Base-by-base conservation (phyloP, 805 yeast species). In the Yamadazyma akitaensis region DNA sequence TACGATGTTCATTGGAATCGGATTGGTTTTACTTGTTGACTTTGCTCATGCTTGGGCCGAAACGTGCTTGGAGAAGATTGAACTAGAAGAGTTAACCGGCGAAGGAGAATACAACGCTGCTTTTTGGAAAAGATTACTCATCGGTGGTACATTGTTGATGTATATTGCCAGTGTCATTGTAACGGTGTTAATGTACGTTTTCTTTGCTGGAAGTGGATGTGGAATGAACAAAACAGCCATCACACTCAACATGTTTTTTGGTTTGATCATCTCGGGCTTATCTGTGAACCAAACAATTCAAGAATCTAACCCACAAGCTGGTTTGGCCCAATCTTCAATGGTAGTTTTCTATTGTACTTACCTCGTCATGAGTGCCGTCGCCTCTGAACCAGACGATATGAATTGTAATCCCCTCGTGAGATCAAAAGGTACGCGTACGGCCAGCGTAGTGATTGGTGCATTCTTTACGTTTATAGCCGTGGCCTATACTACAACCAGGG, bases 41-140 rank as follows among this genome's bases (percentile, higher is more conserved):
- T 94, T 89, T 74, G 98, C 99, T 3, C 98, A 94, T 65, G 92
- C 92, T 55, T 94, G 97, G 97, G 97, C 98, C 0, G 99, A 94
- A 58, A 87, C 86, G 7, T 94, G 99, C 64, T 76, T 94, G 44
- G 90, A 85, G 53, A 87, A 89, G 57, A 88, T 94, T 36, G 98
- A 94, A 61, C 82, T 84, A 57, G 92, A 86, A 48, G 81, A 75
- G 49, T 53, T 71, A 34, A 68, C 75, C 3, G 81, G 77, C 40
- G 80, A 73, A 39, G 73, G 72, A 16, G 79, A 73, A 48, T 67
- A 62, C 42, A 72, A 70, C 41, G 70, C 80, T 1, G 69, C 73
- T 3, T 75, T 87, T 55, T 94, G 98, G 98, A 81, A 88, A 57
- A 73, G 80, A 37, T 67, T 92, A 9, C 72, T 94, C 37, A 80